Evolutionary conservation across 257 asterid genomes (phyloP).

Genomic region (Perilla frutescens): DNA sequence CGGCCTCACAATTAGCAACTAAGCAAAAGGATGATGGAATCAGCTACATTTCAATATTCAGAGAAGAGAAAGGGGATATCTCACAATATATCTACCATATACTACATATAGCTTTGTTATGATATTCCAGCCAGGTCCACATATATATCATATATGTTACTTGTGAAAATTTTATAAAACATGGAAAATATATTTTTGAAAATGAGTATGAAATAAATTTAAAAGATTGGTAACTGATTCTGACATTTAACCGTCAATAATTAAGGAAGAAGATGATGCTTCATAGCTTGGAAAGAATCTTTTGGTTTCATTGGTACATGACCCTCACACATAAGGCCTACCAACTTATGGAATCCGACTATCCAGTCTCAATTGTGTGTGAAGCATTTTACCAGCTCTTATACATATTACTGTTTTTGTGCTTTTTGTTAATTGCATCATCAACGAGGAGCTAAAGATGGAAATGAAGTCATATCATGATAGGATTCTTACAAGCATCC

Average conservation of each 20-base stretch:
- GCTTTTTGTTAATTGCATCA: neutral
- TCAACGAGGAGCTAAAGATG: slow-evolving; percentile 13
- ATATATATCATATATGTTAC: neutral
- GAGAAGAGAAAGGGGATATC: slow-evolving; percentile 2
- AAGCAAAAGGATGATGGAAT: neutral
- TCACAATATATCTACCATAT: neutral
- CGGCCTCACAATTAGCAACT: slow-evolving; percentile 19
- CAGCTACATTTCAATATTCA: neutral
- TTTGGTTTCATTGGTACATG: slow-evolving; percentile 6
- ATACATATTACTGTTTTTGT: neutral
- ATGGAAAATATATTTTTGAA: slow-evolving; percentile 10
- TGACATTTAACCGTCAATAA: neutral
- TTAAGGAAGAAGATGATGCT: neutral
- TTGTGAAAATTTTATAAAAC: neutral
- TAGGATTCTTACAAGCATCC: slow-evolving; percentile 83
- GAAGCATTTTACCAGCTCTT: slow-evolving; percentile 43
- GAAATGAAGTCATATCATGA: neutral
- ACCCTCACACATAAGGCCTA: slow-evolving; percentile 6
- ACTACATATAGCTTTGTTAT: too few species aligned
- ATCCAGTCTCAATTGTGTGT: slow-evolving; percentile 76
- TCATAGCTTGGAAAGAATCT: slow-evolving; percentile 17
- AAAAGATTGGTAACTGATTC: neutral
- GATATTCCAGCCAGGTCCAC: too few species aligned
- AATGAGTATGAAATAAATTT: neutral
- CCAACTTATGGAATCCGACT: neutral